Base-by-base conservation (phyloP, 2,329 filamentous ascomycete genomes). In the Aspergillus versicolor region DNA sequence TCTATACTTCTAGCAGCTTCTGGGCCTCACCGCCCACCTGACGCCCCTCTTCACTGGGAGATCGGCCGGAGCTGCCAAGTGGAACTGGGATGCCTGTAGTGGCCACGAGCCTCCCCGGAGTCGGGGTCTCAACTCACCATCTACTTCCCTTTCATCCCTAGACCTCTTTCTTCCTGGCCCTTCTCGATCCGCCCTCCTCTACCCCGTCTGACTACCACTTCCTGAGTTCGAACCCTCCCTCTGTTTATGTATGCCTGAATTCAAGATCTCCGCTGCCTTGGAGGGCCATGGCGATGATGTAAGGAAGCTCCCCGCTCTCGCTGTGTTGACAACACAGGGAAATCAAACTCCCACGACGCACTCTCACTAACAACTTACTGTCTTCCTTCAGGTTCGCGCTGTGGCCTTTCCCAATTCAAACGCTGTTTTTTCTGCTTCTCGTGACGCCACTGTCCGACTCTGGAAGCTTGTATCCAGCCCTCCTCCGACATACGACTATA, bases 211-310 rank as follows among this genome's bases (percentile, higher is more conserved):
- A 41, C 17, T 38, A 21, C 27, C 24, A 38, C 27, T 48, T 17
- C 41, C 38, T 43, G 7, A 24, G 13, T 12, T 17, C 21, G n/a
- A 38, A 22, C 4, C 2, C 22, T 4, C 5, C 17, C 30, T 55
- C 37, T 54, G 52, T 69, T 67, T 63, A 68, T 74, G 63, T 67
- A 92, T 93, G 89, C 80, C 83, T 75, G 88, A 92, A 73, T 97
- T 91, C 83, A 96, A 93, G 83, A 86, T 99, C 70, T 96, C 94
- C 61, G 92, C 93, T 65, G 89, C 91, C 70, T 84, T 99, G 64
- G 80, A 87, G 65, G 93, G 91, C 70, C 94, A 99, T 74, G 89
- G 94, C 75, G 89, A 94, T 73, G 94, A 99, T 85, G 94, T 97
- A 82, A 77, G 87, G 75, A 59, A 44, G 54, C 56, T 60, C 57